Conservation (phyloP, 2,329 filamentous ascomycete species). For the Neofusicoccum sp. region DNA sequence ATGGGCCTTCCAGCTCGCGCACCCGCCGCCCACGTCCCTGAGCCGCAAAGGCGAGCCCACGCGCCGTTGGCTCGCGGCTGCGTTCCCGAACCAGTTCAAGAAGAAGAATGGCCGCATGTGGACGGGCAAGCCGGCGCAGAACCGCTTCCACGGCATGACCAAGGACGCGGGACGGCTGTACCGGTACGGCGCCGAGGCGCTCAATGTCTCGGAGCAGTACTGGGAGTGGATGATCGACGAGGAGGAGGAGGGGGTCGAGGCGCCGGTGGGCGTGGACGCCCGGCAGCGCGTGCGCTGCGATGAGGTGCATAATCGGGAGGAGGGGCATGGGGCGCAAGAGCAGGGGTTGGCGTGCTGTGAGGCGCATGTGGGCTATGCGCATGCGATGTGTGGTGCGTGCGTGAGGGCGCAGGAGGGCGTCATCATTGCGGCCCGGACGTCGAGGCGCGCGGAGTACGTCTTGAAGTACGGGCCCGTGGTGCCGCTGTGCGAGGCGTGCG, state of each 20-base stretch:
- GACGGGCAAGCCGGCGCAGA: background rate
- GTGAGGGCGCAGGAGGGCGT: background rate
- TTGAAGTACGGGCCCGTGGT: background rate
- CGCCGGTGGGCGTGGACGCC: background rate
- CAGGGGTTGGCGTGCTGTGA: no score
- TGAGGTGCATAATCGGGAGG: background rate
- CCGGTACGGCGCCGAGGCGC: background rate
- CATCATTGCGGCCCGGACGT: background rate
- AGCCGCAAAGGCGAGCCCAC: no score
- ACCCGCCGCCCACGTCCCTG: no score
- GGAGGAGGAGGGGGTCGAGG: background rate
- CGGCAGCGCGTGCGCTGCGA: background rate
- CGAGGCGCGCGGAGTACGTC: background rate
- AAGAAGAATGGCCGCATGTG: no score
- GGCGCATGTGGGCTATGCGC: no score
- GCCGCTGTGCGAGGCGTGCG: background rate
- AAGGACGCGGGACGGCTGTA: background rate
- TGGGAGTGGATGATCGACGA: background rate
- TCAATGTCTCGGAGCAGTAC: background rate
- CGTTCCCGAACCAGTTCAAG: no score
- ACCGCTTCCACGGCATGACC: background rate
- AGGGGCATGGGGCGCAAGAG: background rate
- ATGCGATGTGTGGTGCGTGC: background rate
- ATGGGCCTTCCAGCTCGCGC: no score
- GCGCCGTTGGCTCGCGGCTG: no score